Base-by-base conservation (phyloP, 2,329 filamentous ascomycete species). In the Neonectria magnoliae region DNA sequence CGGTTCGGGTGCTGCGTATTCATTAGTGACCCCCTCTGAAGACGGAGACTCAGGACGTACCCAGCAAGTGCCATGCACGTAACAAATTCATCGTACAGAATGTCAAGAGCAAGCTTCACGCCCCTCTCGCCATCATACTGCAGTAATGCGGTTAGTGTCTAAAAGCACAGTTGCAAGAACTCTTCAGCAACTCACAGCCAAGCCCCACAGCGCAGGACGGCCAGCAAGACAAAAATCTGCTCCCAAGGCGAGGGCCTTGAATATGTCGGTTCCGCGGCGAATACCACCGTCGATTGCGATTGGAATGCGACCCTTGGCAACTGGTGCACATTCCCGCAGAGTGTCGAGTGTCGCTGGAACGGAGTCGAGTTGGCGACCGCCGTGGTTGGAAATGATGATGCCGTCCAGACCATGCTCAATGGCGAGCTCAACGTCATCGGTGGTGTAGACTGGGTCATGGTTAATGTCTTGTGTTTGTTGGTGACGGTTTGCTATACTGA, bases 231-330 rank as follows among this genome's bases (percentile, higher is more conserved):
- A 65, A 38, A 67, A 66, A 33, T 68, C 65, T 7, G 77, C 78
- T 2, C 78, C 78, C 6, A 79, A 73, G 1, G 78, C 75, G 22
- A 80, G 66, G 2, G 79, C 73, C 42, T 79, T 77, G 42, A 79
- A 70, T 5, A 76, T 75, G 52, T 80, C 79, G 5, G 75, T 75
- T 6, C 78, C 79, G 22, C 75, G 77, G 16, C 78, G 72, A 20
- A 81, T 67, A 13, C 78, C 79, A 2, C 79, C 78, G 57, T 81
- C 77, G 8, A 76, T 68, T 69, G 73, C 57, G 68, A 72, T 50
- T 64, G 72, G 55, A 66, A 76, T 64, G 67, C 59, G 57, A 4
- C 66, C 66, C 55, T 66, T 60, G 18, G 68, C 75, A 22, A 72
- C 62, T 13, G 71, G 61, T 42, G 71, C 69, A 53, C 77, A 71